Base-by-base conservation (phyloP, 129 eudicot species). In the Centrapalus pauciflorus region DNA sequence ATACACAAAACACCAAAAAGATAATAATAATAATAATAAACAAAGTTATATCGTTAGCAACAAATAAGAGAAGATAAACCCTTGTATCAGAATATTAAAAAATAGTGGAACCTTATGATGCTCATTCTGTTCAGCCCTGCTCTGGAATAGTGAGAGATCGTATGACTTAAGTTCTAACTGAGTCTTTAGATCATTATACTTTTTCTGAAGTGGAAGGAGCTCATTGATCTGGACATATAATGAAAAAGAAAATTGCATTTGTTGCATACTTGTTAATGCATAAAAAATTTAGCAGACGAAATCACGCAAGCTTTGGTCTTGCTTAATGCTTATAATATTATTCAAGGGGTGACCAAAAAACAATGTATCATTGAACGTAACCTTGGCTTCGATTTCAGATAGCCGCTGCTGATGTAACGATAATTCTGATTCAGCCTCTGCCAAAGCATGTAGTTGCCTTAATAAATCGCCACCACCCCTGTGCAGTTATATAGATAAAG, bases 401-500 rank as follows among this genome's bases (percentile, higher is more conserved):
- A 89, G 73, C 4, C 79, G 69, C 66, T 82, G 78, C 71, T 89
- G 95, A 84, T 94, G 97, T 61, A 59, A 2, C 70, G 79, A 73
- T 69, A 94, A 83, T 49, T 89, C 46, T 23, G 78, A 70, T 78
- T 94, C 96, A 56, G 90, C 93, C 67, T 89, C 95, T 67, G 93
- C 80, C 75, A 94, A 66, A 73, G 79, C 90, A 84, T 83, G 86
- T 61, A 94, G 87, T 68, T 86, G 86, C 61, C 92, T 81, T 65
- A 94, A 70, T 60, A 84, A 35, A 32, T 94, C 90, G 69, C 99
- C 99, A 76, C 99, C 96, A 74, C 95, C 90, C 80, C 99, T 94
- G 90, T 12, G 21, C 83, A 24, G 30, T 65, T 11, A 28, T 27
- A 50, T 51, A 27, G 26, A 26, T 17, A 3, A 63, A 41, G 10